Evolutionary conservation across 2,329 filamentous ascomycete species (phyloP).

Genomic region (Monosporascus sp.): DNA sequence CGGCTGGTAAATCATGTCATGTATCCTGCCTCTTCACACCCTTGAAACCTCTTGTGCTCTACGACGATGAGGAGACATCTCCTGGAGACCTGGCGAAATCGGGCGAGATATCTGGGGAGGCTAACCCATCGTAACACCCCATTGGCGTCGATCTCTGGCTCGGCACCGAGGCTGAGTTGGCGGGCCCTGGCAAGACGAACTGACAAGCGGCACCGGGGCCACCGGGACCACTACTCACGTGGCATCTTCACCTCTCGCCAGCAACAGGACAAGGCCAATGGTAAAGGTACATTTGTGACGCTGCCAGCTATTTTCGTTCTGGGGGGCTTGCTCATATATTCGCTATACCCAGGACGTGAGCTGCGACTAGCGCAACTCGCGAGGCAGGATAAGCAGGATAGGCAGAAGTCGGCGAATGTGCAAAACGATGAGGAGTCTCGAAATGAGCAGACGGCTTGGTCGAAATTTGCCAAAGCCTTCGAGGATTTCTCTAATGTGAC

Average conservation of each 20-base stretch:
- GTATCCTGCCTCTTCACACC: conserved; percentile 1
- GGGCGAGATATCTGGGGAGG: conserved; percentile 6
- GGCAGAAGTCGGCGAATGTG: conserved; percentile 8
- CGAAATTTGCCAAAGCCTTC: conserved; percentile 41
- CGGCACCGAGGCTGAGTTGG: conserved; percentile 1
- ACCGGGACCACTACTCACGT: conserved; percentile 14
- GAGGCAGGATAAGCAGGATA: conserved; percentile 7
- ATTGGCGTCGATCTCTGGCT: conserved; percentile 8
- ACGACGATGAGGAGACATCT: conserved; percentile 13
- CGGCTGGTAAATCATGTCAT: conserved; percentile 12
- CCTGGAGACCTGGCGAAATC: conserved; percentile 9
- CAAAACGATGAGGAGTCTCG: conserved; percentile 6
- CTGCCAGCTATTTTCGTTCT: conserved; percentile 26
- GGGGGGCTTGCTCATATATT: conserved; percentile 32
- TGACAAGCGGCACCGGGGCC: conserved; percentile 1
- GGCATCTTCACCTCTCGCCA: conserved; percentile 21
- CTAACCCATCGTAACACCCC: conserved; percentile 8
- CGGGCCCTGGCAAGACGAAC: conserved; percentile 1
- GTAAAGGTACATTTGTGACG: conserved; percentile 23
- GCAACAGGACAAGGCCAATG: conserved; percentile 13
- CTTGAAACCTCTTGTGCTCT: conserved; percentile 6
- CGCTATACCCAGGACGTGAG: conserved; percentile 34
- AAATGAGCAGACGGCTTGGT: conserved; percentile 37
- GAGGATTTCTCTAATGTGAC: conserved; percentile 49
- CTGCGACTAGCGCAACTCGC: conserved; percentile 18